Evolutionary conservation across 1,284 basidiomycete genomes (phyloP).

Genomic region (Leccinum angustisporum): DNA sequence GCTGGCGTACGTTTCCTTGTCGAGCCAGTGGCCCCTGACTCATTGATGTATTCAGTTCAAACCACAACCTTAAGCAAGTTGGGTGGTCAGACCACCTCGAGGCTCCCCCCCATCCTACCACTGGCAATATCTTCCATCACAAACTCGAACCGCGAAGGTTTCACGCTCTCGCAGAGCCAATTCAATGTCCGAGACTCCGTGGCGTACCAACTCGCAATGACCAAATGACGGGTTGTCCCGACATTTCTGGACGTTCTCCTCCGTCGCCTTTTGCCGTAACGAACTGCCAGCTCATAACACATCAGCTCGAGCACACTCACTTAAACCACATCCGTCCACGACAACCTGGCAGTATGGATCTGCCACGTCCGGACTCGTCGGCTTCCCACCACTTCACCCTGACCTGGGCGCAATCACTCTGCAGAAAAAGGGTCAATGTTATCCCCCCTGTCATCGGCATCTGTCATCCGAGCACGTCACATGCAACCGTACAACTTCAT

Average conservation of each 20-base stretch:
- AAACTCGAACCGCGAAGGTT: constrained; percentile 31
- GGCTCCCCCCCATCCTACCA: not conserved
- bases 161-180: constrained; percentile 1
- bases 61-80: constrained; percentile 6
- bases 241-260: not conserved
- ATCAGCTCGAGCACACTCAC: constrained; percentile 10
- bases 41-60: constrained; percentile 10
- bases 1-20: constrained; percentile 3
- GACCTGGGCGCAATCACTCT: constrained; percentile 21
- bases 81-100: constrained; percentile 13
- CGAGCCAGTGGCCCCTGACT: constrained; percentile 13
- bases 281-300: constrained; percentile 14
- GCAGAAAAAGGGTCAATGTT: constrained; percentile 13
- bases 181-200: constrained; percentile 37
- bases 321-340: constrained; percentile 15
- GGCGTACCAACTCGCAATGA: constrained; percentile 10
- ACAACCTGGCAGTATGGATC: constrained; percentile 3
- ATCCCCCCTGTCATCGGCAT: constrained; percentile 10
- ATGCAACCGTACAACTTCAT: constrained; percentile 1
- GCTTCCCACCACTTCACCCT: constrained; percentile 17
- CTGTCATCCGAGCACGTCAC: constrained; percentile 11
- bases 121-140: not conserved
- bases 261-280: constrained; percentile 6
- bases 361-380: constrained; percentile 20
- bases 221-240: constrained; percentile 2